Conservation (phyloP, 306 rosid species). For the Rosa lucieae region DNA sequence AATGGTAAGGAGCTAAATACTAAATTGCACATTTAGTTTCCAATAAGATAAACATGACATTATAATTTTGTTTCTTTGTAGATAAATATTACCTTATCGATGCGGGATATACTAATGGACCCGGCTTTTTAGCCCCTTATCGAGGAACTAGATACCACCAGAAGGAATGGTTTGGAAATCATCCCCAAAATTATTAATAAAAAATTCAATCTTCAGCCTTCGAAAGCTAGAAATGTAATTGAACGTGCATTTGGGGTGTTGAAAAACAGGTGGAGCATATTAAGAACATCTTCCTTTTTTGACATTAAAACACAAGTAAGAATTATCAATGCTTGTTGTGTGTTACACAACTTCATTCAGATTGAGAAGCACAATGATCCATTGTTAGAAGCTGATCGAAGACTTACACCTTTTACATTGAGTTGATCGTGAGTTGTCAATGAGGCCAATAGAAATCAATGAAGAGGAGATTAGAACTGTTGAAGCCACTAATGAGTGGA, state of each 20-base stretch:
- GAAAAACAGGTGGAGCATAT: neutral
- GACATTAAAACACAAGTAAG: neutral
- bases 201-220: neutral
- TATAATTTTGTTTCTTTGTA: no score
- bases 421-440: neutral
- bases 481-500: no score
- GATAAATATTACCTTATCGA: no score
- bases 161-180: no score
- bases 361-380: no score
- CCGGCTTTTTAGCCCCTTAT: neutral
- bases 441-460: neutral
- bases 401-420: neutral
- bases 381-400: neutral
- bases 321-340: neutral
- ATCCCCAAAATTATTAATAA: neutral
- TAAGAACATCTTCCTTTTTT: neutral
- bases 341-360: neutral
- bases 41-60: no score
- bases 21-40: no score
- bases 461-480: neutral
- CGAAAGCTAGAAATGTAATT: neutral
- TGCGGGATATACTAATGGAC: no score
- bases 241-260: neutral
- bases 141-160: neutral
- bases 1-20: no score